Evolutionary conservation across 768 basidiomycete genomes (phyloP).

Genomic region (Phlebiopsis flavidoalba): DNA sequence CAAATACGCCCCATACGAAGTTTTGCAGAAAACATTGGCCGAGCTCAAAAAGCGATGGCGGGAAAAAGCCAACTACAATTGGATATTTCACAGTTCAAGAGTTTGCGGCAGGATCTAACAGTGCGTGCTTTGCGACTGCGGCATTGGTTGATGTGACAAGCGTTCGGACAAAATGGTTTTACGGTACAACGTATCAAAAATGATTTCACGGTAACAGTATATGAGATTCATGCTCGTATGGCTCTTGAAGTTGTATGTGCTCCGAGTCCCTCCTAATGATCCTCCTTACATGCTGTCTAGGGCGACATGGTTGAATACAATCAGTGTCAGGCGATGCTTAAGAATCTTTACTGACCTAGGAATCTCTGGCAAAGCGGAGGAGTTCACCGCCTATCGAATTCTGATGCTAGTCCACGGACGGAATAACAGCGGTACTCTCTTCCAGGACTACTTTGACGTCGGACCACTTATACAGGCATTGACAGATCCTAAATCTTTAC

Average conservation of each 20-base stretch:
- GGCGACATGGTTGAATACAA: conserved; percentile 98
- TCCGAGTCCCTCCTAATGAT: not conserved
- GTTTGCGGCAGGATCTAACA: conserved; percentile 93
- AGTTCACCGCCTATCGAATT: conserved; percentile 97
- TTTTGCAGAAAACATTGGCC: conserved; percentile 79
- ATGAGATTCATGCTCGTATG: conserved; percentile 97
- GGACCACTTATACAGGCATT: not conserved
- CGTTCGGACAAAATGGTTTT: not conserved
- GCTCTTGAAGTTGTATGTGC: conserved; percentile 80
- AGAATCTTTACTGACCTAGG: conserved; percentile 90
- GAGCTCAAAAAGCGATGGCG: conserved; percentile 89
- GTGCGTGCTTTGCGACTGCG: conserved; percentile 45
- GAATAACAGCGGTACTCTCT: conserved; percentile 81
- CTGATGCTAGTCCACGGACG: conserved; percentile 92
- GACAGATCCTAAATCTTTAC: conserved; percentile 89
- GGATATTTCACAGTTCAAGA: conserved; percentile 98
- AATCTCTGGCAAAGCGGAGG: conserved; percentile 87
- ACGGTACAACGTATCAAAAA: conserved; percentile 99
- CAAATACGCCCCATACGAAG: conserved; percentile 84
- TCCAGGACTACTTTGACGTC: not conserved
- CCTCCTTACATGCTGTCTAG: conserved; percentile 36
- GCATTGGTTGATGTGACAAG: not conserved
- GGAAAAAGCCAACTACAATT: conserved; percentile 70
- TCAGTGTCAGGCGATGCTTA: conserved; percentile 90
- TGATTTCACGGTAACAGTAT: conserved; percentile 94